Evolutionary conservation across 2,329 filamentous ascomycete genomes (phyloP), one percentile per base, ranked within the genome.

Genomic region (Botrytis medusae): DNA sequence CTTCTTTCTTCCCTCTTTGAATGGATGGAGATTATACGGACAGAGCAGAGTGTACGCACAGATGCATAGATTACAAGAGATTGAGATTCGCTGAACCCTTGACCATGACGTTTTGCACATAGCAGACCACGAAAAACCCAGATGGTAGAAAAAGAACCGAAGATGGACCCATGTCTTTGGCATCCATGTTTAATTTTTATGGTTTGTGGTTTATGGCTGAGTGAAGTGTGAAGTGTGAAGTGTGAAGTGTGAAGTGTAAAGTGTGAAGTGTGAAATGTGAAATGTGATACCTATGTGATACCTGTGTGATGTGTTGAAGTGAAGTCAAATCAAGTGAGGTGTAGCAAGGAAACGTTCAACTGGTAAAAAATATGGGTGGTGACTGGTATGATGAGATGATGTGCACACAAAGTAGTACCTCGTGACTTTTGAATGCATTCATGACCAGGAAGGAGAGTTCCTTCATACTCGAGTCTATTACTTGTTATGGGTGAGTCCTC

Each of bases 11-110:
- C 7, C 54, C n/a, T 59, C 54, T 34, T 20, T 2, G 16, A 34
- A 59, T 59, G 29, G 16, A 37, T 37, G 7, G 7, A 34, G 54
- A 32, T 16, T 18, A 32, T 9, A 32, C 29, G n/a, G 57, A 34
- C 8, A 10, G 46, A 25, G 46, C n/a, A 32, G 34, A n/a, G 60
- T 18, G 37, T 63, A n/a, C 37, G 37, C 60, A 63, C 25, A 63
- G 60, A 63, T 63, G 37, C 37, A 42, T 29, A 63, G 37, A 44
- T 29, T 29, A 44, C 61, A 44, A 54, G 60, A 63, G 25, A 63
- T 63, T 63, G 37, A 63, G 37, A 63, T 63, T 63, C 61, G 37
- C 40, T 44, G 25, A 44, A 63, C 61, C 61, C 61, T 63, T 42
- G 61, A 63, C 61, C 61, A 63, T 63, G 61, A 63, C 61, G 61